phyloP scores from a whole-genome alignment of 306 rosid genomes.

The Vicia sativa region DNA sequence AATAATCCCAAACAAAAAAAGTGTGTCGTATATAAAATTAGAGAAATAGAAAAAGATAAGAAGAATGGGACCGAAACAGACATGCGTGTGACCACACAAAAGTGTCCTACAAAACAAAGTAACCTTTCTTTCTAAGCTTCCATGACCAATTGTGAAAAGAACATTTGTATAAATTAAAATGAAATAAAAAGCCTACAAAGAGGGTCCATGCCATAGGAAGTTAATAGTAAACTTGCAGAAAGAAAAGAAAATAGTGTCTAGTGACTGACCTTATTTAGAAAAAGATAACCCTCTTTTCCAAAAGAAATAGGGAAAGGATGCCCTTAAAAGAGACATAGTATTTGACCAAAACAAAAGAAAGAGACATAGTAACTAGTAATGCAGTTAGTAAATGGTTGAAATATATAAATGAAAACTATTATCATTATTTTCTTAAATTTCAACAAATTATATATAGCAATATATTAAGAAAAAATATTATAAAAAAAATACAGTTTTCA shows the following conservation, averaged over 20 bases:
- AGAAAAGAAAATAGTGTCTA: slow-evolving; percentile 47
- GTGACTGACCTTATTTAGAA: slow-evolving; percentile 57
- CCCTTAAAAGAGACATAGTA: not conserved
- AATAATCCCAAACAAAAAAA: slow-evolving; percentile 7
- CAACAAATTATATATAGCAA: too few species aligned
- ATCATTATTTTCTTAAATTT: too few species aligned
- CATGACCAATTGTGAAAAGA: slow-evolving; percentile 39
- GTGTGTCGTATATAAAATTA: slow-evolving; percentile 22
- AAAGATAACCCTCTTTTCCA: slow-evolving; percentile 49
- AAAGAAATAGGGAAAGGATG: slow-evolving; percentile 49
- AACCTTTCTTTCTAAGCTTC: slow-evolving; percentile 45
- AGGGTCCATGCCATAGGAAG: slow-evolving; percentile 38
- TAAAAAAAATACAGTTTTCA: too few species aligned
- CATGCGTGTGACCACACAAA: slow-evolving; percentile 91
- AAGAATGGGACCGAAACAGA: slow-evolving; percentile 69
- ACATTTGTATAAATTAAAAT: slow-evolving; percentile 1
- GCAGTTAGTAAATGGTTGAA: too few species aligned
- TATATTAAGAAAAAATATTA: too few species aligned
- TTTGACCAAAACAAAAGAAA: too few species aligned
- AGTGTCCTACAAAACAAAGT: slow-evolving; percentile 49
- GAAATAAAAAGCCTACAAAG: slow-evolving; percentile 27
- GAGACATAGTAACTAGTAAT: too few species aligned
- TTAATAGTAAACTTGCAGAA: slow-evolving; percentile 44
- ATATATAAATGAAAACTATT: too few species aligned
- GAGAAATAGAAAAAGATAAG: slow-evolving; percentile 40